Conservation (phyloP, 23 red algal species). For the Agarophyton chilense region DNA sequence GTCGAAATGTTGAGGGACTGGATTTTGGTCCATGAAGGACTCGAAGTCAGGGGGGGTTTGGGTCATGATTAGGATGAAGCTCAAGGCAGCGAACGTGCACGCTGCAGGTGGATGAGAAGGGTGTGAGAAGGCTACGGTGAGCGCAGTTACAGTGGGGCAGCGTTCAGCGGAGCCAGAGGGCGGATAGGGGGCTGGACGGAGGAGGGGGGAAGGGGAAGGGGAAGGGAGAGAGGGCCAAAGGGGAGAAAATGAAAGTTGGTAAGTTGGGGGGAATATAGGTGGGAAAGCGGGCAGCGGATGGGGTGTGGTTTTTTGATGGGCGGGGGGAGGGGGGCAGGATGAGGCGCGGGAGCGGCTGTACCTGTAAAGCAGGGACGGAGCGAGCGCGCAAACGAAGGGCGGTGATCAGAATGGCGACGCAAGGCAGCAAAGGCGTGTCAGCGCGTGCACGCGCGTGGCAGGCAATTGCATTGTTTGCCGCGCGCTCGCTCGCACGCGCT, state of each 20-base stretch:
- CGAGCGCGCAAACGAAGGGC: neutral
- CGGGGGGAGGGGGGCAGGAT: neutral
- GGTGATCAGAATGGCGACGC: slow-evolving; percentile 40
- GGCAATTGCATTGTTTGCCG: neutral
- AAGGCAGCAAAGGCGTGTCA: slow-evolving; percentile 3
- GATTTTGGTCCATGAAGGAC: neutral
- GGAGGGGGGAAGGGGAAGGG: neutral
- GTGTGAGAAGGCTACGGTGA: neutral
- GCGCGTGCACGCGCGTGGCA: neutral
- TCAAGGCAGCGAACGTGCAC: neutral
- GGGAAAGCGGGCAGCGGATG: neutral
- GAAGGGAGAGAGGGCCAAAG: neutral
- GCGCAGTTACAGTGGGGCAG: no score
- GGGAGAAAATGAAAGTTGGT: neutral
- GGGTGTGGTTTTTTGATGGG: no score
- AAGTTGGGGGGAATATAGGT: neutral
- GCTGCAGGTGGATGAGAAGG: neutral
- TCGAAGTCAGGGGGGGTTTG: neutral
- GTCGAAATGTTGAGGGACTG: neutral
- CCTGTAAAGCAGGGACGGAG: neutral
- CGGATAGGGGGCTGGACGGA: neutral
- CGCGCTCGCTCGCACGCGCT: neutral
- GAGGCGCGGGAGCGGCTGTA: neutral
- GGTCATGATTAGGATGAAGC: neutral
- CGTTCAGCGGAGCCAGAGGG: no score